A percentile compares a stretch with the other conserved stretches of the same genome.
Evolutionary conservation across 495 filamentous ascomycete genomes (phyloP).

Genomic region (Xylaria longipes): DNA sequence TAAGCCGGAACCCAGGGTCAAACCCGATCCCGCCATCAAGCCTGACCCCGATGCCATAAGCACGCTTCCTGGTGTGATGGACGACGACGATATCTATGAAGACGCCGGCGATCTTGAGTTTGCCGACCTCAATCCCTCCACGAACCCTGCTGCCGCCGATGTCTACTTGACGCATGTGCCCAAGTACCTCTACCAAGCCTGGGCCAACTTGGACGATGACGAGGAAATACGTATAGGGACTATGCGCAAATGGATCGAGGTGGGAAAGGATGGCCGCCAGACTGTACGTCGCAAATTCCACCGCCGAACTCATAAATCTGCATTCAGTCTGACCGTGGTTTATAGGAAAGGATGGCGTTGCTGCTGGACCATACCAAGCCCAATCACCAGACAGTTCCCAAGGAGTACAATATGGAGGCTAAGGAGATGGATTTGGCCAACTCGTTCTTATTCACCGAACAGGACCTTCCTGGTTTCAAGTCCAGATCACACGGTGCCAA

Average conservation of each 20-base stretch:
- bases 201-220: constrained; percentile 58
- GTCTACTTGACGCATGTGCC: constrained; percentile 81
- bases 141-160: constrained; percentile 47
- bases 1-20: constrained; percentile 34
- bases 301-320: background rate
- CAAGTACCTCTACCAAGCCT: constrained; percentile 77
- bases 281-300: constrained; percentile 46
- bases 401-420: constrained; percentile 80
- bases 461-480: constrained; percentile 82
- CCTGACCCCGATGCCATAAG: constrained; percentile 54
- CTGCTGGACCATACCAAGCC: constrained; percentile 54
- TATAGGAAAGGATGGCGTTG: constrained; percentile 50
- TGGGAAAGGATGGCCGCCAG: constrained; percentile 55
- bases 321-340: constrained; percentile 16
- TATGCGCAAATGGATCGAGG: constrained; percentile 66
- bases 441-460: constrained; percentile 89
- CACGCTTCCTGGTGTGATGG: constrained; percentile 64
- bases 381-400: constrained; percentile 71
- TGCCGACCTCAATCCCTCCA: constrained; percentile 52
- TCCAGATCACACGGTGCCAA: constrained; percentile 60
- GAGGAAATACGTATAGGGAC: constrained; percentile 74
- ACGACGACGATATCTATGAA: constrained; percentile 82
- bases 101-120: constrained; percentile 89
- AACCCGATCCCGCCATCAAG: constrained; percentile 54
- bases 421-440: constrained; percentile 70